Conservation (phyloP, 2,329 filamentous ascomycete species). For the Parastagonospora nodorum region DNA sequence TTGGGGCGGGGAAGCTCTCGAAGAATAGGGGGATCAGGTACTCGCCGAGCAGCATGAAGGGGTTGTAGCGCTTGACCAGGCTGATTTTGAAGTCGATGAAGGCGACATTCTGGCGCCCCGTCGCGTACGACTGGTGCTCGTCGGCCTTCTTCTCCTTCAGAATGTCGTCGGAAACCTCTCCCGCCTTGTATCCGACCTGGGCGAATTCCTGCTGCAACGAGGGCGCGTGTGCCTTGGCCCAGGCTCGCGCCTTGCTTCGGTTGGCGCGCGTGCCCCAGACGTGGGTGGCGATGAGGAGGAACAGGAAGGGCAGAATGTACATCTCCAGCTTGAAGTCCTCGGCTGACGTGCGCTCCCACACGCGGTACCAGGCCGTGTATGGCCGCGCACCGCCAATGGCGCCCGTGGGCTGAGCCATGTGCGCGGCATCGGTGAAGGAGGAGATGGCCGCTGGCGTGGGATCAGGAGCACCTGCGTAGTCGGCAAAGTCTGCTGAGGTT, state of each 20-base stretch:
- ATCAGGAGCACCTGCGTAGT: slow-evolving; percentile 81
- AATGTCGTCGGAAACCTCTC: slow-evolving; percentile 60
- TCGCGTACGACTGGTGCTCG: slow-evolving; percentile 86
- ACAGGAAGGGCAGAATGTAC: slow-evolving; percentile 75
- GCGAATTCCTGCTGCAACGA: slow-evolving; percentile 81
- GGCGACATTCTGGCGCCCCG: slow-evolving; percentile 89
- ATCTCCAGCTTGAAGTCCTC: slow-evolving; percentile 89
- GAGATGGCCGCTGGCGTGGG: slow-evolving; percentile 60
- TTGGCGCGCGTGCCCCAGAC: slow-evolving; percentile 81
- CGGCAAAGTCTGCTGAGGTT: slow-evolving; percentile 76
- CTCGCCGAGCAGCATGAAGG: slow-evolving; percentile 70
- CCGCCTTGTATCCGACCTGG: slow-evolving; percentile 73
- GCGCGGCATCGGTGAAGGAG: slow-evolving; percentile 45
- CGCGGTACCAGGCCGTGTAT: slow-evolving; percentile 94
- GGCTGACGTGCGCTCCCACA: slow-evolving; percentile 86
- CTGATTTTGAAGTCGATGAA: slow-evolving; percentile 86
- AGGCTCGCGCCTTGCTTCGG: slow-evolving; percentile 76
- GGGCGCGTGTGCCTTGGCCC: slow-evolving; percentile 76
- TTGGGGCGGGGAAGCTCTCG: slow-evolving; percentile 72
- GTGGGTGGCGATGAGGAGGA: slow-evolving; percentile 77
- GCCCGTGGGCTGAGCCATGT: slow-evolving; percentile 44
- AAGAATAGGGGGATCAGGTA: slow-evolving; percentile 73
- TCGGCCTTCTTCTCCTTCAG: slow-evolving; percentile 87
- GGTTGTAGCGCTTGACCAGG: slow-evolving; percentile 87
- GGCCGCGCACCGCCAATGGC: slow-evolving; percentile 56